Percentiles rank a stretch among this genome's conserved stretches.
phyloP scores from a whole-genome alignment of 352 stramenopile species.

The Phytophthora sp. region DNA sequence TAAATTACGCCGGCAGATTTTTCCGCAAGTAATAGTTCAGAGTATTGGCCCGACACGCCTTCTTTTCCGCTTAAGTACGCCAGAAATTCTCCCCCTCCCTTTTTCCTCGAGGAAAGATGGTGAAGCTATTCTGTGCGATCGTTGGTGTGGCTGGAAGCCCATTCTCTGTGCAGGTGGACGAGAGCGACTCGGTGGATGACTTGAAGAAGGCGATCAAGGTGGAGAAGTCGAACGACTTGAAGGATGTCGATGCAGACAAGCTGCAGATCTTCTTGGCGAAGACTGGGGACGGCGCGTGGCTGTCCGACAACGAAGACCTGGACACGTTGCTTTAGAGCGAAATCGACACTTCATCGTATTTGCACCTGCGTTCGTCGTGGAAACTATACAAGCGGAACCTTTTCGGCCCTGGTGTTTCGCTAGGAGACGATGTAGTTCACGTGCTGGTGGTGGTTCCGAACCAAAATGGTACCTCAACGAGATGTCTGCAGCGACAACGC shows the following conservation, averaged over 20 bases:
- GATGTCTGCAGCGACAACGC: too few species aligned
- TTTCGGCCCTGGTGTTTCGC: conserved; percentile 4
- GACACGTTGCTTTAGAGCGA: conserved; percentile 6
- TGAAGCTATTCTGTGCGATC: not conserved
- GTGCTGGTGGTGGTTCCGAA: too few species aligned
- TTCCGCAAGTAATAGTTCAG: too few species aligned
- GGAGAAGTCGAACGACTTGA: not conserved
- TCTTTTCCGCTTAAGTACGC: too few species aligned
- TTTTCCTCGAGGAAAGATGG: conserved; percentile 49
- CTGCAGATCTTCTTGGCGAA: conserved; percentile 18
- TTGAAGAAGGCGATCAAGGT: not conserved
- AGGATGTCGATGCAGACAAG: not conserved
- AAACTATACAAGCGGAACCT: conserved; percentile 4
- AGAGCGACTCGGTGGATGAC: not conserved
- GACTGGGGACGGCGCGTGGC: conserved; percentile 1
- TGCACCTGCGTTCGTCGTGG: not conserved
- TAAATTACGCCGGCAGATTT: too few species aligned
- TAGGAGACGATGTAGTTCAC: too few species aligned
- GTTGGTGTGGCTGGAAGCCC: not conserved
- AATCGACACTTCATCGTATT: conserved; percentile 5
- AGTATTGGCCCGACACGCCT: too few species aligned
- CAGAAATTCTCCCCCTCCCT: too few species aligned
- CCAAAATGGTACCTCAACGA: too few species aligned
- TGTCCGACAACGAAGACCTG: conserved; percentile 7
- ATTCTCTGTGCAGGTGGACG: not conserved